Evolutionary conservation across 176 grass and related monocot species (phyloP).

Genomic region (Chloris gayana): DNA sequence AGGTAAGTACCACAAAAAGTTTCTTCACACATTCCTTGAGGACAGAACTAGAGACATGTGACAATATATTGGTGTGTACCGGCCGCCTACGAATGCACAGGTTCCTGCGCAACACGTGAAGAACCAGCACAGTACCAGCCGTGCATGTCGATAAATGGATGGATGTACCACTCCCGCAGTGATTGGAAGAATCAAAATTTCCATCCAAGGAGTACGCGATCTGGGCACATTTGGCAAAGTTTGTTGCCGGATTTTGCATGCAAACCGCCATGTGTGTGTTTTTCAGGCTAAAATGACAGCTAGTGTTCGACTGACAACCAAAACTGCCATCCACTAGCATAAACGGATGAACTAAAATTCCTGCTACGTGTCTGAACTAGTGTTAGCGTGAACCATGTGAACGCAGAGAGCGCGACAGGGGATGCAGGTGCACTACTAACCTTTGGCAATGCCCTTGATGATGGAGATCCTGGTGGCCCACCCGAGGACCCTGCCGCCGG

Average conservation of each 20-base stretch:
- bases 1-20: neutral
- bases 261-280: conserved; percentile 12
- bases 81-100: neutral
- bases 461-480: conserved; percentile 87
- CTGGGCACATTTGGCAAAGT: conserved; percentile 16
- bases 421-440: conserved; percentile 53
- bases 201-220: conserved; percentile 3
- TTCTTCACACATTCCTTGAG: neutral
- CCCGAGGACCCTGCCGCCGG: conserved; percentile 47
- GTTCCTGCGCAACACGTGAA: conserved; percentile 30
- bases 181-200: neutral
- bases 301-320: neutral
- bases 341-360: conserved; percentile 6
- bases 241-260: conserved; percentile 25
- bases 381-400: too few species aligned
- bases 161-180: neutral
- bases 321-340: neutral
- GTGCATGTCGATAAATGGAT: conserved; percentile 1
- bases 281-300: conserved; percentile 31
- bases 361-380: neutral
- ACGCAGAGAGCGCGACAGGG: conserved; percentile 31
- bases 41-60: conserved; percentile 2
- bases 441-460: conserved; percentile 91
- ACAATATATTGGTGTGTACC: conserved; percentile 7
- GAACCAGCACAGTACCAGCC: conserved; percentile 9